Evolutionary conservation across 2,329 filamentous ascomycete genomes (phyloP), one percentile per base, ranked within the genome.

Genomic region (Trichoderma hamatum): DNA sequence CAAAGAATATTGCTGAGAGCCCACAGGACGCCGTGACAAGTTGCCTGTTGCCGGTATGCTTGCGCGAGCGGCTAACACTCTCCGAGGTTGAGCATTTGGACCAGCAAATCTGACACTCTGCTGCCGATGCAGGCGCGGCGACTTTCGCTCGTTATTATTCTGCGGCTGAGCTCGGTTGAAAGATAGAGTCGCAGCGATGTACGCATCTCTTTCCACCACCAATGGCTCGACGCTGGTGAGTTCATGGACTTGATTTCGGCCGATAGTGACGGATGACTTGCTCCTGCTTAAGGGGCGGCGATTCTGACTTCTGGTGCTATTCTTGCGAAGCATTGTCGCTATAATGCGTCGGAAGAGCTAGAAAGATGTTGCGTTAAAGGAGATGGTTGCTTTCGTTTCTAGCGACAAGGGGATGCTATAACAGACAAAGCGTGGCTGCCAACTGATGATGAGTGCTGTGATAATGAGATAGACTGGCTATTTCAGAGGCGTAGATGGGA

Each of bases 151-250:
- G 3, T 68, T 79, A 14, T 81, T 79, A 43, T 80, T 79, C 61
- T 81, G 81, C n/a, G 85, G 80, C 66, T 82, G 81, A 21, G 86
- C 85, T 70, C 85, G 82, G 7, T 80, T 76, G 74, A 87, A 92
- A 1, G 90, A 90, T 73, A 89, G 80, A 39, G 82, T 80, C 9
- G 90, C 90, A 26, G 90, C 89, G 49, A 85, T 83, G 49, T 88
- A 84, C 9, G 90, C 90, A 76, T 91, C 87, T 66, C 86, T 82
- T 60, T 86, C 83, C 2, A 86, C 85, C 3, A 79, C 76, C 13
- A 77, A 78, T 1, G 84, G 84, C 72, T 84, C 79, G 55, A 88
- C 85, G 62, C 84, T 80, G 61, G 85, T 81, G 24, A 86, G 77
- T 1, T 72, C 70, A 69, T 80, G 78, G 24, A 83, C 79, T 34